phyloP scores from a whole-genome alignment of 495 filamentous ascomycete species.

The Tuber borchii region DNA sequence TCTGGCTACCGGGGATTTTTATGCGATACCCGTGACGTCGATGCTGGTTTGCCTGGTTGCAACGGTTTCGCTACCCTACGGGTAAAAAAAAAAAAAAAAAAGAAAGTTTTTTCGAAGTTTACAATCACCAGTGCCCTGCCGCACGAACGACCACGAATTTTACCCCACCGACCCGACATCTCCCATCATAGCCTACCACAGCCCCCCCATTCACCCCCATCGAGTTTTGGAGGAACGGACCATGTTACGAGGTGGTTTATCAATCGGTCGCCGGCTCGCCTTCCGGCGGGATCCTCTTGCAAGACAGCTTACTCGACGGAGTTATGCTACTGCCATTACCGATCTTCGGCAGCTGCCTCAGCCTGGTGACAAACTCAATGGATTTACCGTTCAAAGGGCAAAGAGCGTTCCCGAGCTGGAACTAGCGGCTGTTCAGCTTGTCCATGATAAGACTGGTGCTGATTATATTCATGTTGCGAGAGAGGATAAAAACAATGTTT shows the following conservation, averaged over 20 bases:
- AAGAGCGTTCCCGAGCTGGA: slow-evolving; percentile 93
- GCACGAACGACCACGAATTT: not conserved
- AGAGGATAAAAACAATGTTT: slow-evolving; percentile 97
- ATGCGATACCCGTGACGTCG: not conserved
- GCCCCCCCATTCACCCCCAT: not conserved
- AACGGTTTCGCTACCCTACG: not conserved
- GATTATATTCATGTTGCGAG: slow-evolving; percentile 91
- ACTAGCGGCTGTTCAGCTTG: slow-evolving; percentile 78
- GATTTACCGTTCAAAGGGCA: slow-evolving; percentile 78
- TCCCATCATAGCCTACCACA: not conserved
- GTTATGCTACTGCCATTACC: slow-evolving; percentile 52
- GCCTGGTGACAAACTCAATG: slow-evolving; percentile 77
- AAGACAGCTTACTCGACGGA: slow-evolving; percentile 9
- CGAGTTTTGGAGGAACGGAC: not conserved
- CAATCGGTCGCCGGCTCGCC: slow-evolving; percentile 18
- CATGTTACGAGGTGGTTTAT: slow-evolving; percentile 37
- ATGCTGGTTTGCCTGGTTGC: not conserved
- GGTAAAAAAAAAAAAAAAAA: not conserved
- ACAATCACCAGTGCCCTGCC: not conserved
- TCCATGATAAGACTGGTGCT: slow-evolving; percentile 87
- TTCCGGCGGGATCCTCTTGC: slow-evolving; percentile 8
- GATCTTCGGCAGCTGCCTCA: slow-evolving; percentile 65
- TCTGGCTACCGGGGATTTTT: not conserved
- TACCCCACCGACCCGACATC: not conserved
- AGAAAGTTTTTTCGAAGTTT: not conserved